Conservation (phyloP, 1,284 basidiomycete genomes). For the Phellopilus nigrolimitatus region DNA sequence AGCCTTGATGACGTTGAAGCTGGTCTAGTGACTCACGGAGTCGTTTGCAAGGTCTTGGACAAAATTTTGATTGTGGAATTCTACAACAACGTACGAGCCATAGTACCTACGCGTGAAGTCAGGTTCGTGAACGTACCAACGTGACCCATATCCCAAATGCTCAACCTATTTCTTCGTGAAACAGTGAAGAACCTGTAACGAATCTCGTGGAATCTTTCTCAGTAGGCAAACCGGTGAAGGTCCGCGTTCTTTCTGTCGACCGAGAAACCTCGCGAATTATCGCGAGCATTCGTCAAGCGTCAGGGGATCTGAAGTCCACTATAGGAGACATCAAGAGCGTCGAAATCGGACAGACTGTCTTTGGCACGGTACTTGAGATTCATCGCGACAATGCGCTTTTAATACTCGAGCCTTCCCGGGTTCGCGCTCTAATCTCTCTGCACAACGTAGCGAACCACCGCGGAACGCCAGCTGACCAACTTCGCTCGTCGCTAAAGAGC, state of each 20-base stretch:
- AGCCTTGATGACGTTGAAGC: constrained; percentile 64
- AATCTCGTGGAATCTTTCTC: constrained; percentile 70
- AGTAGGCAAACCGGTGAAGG: constrained; percentile 82
- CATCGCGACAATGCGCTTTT: constrained; percentile 84
- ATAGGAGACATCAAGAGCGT: constrained; percentile 64
- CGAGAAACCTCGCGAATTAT: constrained; percentile 61
- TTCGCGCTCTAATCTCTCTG: constrained; percentile 81
- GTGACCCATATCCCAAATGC: not conserved
- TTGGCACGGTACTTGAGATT: constrained; percentile 69
- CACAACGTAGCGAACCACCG: constrained; percentile 86
- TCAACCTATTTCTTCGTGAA: constrained; percentile 8
- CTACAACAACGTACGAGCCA: constrained; percentile 85
- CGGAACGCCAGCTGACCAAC: constrained; percentile 60
- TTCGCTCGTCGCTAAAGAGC: constrained; percentile 60
- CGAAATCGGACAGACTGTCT: constrained; percentile 72
- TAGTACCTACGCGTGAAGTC: constrained; percentile 77
- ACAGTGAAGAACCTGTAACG: constrained; percentile 58
- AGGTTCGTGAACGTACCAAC: constrained; percentile 46
- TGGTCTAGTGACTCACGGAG: constrained; percentile 78
- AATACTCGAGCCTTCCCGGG: constrained; percentile 63
- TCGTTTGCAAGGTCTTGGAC: constrained; percentile 77
- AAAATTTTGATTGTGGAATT: constrained; percentile 84
- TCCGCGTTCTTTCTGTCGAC: constrained; percentile 78
- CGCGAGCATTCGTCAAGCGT: constrained; percentile 85
- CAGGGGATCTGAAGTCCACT: constrained; percentile 45